Evolutionary conservation across 2,329 filamentous ascomycete species (phyloP).

Genomic region (Chlorencoelia australis): DNA sequence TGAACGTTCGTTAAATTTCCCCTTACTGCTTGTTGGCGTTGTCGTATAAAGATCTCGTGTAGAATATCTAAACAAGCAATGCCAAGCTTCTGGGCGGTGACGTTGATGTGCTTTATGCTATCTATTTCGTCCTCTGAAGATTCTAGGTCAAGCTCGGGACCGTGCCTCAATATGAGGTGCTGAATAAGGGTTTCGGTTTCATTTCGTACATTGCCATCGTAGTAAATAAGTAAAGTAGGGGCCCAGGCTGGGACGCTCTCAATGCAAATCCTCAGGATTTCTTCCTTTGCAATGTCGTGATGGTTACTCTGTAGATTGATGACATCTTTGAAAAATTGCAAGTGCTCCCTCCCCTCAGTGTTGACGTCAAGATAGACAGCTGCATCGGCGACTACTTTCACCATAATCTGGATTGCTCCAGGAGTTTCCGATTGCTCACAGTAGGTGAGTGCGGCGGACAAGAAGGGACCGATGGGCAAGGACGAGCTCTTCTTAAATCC

Average conservation of each 20-base stretch:
- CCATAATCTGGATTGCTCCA: conserved; percentile 13
- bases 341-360: conserved; percentile 22
- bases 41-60: conserved; percentile 21
- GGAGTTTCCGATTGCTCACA: conserved; percentile 20
- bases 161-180: conserved; percentile 14
- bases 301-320: conserved; percentile 9
- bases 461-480: conserved; percentile 17
- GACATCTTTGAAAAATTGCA: conserved; percentile 26
- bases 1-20: conserved; percentile 20
- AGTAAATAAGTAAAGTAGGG: conserved; percentile 41
- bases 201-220: conserved; percentile 34
- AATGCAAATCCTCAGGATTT: conserved; percentile 29
- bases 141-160: conserved; percentile 10
- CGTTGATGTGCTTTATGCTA: conserved; percentile 7
- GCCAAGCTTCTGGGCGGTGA: conserved; percentile 18
- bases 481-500: conserved; percentile 19
- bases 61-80: conserved; percentile 24
- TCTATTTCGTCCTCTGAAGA: conserved; percentile 10
- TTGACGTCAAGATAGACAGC: conserved; percentile 18
- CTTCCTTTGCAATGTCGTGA: conserved; percentile 29
- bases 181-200: conserved; percentile 28
- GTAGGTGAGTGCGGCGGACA: conserved; percentile 24
- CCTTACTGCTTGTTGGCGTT: conserved; percentile 20
- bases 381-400: conserved; percentile 16
- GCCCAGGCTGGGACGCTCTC: conserved; percentile 38